Evolutionary conservation across 1,284 basidiomycete genomes (phyloP).

Genomic region (Papiliotrema fonsecae): DNA sequence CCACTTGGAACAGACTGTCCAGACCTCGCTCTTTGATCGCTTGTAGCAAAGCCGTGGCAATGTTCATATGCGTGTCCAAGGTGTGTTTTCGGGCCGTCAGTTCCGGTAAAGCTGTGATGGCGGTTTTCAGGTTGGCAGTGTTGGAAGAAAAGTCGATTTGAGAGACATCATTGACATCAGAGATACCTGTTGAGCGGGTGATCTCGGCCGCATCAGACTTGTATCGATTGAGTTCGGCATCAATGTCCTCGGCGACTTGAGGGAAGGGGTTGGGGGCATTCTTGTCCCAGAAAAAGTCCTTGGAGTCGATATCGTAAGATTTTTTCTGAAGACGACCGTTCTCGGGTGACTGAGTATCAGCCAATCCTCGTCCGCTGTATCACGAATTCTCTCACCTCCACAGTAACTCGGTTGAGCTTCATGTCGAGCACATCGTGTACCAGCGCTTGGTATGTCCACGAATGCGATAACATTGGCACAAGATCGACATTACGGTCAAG

Average conservation of each 20-base stretch:
- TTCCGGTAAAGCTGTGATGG: conserved; percentile 97
- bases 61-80: conserved; percentile 98
- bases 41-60: conserved; percentile 90
- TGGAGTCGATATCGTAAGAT: conserved; percentile 92
- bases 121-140: conserved; percentile 91
- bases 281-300: conserved; percentile 99
- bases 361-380: not conserved
- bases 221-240: conserved; percentile 77
- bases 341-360: conserved; percentile 49
- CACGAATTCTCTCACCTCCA: conserved; percentile 51
- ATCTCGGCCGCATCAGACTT: conserved; percentile 97
- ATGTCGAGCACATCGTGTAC: conserved; percentile 97
- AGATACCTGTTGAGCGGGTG: conserved; percentile 91
- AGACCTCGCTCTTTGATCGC: conserved; percentile 93
- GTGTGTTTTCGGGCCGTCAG: conserved; percentile 93
- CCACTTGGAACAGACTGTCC: conserved; percentile 93
- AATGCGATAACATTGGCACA: conserved; percentile 90
- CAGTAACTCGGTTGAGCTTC: conserved; percentile 90
- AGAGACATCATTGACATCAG: conserved; percentile 89
- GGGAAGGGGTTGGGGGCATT: conserved; percentile 96
- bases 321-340: conserved; percentile 65
- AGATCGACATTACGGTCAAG: conserved; percentile 94
- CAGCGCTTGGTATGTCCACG: conserved; percentile 98
- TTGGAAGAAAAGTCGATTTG: conserved; percentile 93
- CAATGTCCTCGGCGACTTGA: conserved; percentile 97